phyloP scores from a whole-genome alignment of 2,329 filamentous ascomycete genomes.

The Ceratocystis harringtonii region DNA sequence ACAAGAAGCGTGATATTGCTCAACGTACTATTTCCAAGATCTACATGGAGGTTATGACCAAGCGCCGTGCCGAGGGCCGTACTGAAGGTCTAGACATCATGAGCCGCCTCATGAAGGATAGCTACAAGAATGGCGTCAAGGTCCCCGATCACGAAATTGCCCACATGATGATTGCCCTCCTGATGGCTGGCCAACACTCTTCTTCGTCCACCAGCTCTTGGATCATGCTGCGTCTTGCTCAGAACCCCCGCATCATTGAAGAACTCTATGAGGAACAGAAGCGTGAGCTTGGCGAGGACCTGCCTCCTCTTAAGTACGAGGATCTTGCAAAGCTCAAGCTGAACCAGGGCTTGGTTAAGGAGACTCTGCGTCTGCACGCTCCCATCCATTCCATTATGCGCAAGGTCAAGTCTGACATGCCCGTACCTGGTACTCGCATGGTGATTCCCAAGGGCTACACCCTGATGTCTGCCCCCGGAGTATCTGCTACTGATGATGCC shows the following conservation, averaged over 20 bases:
- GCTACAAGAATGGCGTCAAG: constrained; percentile 65
- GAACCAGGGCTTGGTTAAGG: constrained; percentile 73
- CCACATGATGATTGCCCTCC: constrained; percentile 85
- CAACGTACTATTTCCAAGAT: constrained; percentile 67
- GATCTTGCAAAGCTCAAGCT: constrained; percentile 64
- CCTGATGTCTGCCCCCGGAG: constrained; percentile 72
- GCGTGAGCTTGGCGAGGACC: constrained; percentile 53
- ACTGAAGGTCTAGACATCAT: constrained; percentile 61
- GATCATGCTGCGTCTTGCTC: constrained; percentile 70
- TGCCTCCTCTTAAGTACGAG: constrained; percentile 63
- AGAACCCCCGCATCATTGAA: constrained; percentile 61
- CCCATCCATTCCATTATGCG: constrained; percentile 94
- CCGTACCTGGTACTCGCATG: constrained; percentile 66
- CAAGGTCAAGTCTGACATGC: constrained; percentile 77
- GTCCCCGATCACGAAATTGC: constrained; percentile 77
- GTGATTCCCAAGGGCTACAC: constrained; percentile 67
- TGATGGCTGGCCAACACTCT: constrained; percentile 86
- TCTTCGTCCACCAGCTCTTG: constrained; percentile 72
- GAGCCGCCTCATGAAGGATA: constrained; percentile 73
- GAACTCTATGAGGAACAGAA: constrained; percentile 75
- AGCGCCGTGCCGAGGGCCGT: constrained; percentile 42
- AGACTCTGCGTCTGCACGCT: constrained; percentile 78
- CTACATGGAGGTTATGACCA: constrained; percentile 68
- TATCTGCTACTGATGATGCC: constrained; percentile 53
- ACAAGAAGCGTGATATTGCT: constrained; percentile 64